phyloP scores from a whole-genome alignment of 805 yeast genomes.

The Sugiyamaella valdiviana region DNA sequence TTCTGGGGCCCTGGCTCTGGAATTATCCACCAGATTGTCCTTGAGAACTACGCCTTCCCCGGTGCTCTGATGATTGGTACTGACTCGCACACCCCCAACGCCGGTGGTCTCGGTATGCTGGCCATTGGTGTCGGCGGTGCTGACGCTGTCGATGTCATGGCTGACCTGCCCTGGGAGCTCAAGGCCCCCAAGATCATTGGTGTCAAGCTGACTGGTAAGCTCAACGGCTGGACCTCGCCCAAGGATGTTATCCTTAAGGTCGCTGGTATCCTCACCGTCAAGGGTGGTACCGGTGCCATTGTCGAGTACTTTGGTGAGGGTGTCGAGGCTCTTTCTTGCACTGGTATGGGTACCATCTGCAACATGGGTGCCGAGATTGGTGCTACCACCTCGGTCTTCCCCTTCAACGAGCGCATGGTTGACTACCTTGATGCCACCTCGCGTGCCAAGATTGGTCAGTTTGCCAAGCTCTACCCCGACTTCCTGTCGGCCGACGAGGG shows the following conservation, averaged over 20 bases:
- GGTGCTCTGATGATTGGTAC: conserved; percentile 96
- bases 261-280: conserved; percentile 91
- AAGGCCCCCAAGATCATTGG: conserved; percentile 96
- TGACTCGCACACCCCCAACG: conserved; percentile 96
- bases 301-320: conserved; percentile 97
- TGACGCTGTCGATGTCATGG: conserved; percentile 95
- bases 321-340: conserved; percentile 84
- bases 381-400: conserved; percentile 97
- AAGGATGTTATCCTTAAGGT: conserved; percentile 89
- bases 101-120: conserved; percentile 96
- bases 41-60: conserved; percentile 96
- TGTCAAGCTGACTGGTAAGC: conserved; percentile 85
- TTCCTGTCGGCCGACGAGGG: conserved; percentile 84
- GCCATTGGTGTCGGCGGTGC: conserved; percentile 99
- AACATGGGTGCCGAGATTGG: conserved; percentile 99
- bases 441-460: conserved; percentile 77
- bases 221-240: conserved; percentile 96
- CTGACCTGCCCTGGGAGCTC: conserved; percentile 93
- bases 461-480: conserved; percentile 65
- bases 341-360: conserved; percentile 99
- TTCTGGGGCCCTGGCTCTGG: conserved; percentile 99
- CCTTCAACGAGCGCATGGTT: conserved; percentile 85
- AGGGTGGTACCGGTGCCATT: conserved; percentile 97
- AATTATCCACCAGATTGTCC: conserved; percentile 92
- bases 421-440: conserved; percentile 82